Conservation (phyloP, 1,284 basidiomycete genomes). For the Bjerkandera adusta region DNA sequence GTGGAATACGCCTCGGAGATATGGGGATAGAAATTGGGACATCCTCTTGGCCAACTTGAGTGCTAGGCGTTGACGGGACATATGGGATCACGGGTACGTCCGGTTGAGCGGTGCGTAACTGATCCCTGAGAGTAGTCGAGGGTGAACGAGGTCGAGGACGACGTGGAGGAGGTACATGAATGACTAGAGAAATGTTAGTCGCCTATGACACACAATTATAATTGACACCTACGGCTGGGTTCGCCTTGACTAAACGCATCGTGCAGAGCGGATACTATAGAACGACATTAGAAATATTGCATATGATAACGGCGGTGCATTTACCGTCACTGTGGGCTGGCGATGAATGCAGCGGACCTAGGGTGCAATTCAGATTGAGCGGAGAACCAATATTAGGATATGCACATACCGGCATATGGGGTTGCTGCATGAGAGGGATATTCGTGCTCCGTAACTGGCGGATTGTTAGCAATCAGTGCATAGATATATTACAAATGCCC, state of each 20-base stretch:
- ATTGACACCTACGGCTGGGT: constrained; percentile 10
- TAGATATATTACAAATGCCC: neutral
- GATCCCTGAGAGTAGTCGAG: constrained; percentile 9
- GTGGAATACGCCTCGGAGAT: no score
- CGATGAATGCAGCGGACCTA: neutral
- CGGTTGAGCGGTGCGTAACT: constrained; percentile 12
- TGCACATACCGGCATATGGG: neutral
- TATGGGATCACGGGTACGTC: constrained; percentile 18
- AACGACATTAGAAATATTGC: neutral
- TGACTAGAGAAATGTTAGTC: neutral
- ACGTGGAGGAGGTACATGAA: neutral
- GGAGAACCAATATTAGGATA: neutral
- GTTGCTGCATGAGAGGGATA: neutral
- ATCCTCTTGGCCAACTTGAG: no score
- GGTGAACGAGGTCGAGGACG: constrained; percentile 3
- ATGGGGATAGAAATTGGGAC: no score
- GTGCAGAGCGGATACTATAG: constrained; percentile 12
- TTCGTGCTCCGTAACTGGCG: neutral
- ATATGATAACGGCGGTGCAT: neutral
- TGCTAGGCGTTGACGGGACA: constrained; percentile 10
- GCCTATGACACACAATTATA: neutral
- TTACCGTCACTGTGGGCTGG: neutral
- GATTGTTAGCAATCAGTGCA: neutral
- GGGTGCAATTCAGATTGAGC: no score
- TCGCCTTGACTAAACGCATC: constrained; percentile 12